Evolutionary conservation across 1,284 basidiomycete species (phyloP), one percentile per base, ranked within the genome.

Genomic region (Leccinum colubrinum): DNA sequence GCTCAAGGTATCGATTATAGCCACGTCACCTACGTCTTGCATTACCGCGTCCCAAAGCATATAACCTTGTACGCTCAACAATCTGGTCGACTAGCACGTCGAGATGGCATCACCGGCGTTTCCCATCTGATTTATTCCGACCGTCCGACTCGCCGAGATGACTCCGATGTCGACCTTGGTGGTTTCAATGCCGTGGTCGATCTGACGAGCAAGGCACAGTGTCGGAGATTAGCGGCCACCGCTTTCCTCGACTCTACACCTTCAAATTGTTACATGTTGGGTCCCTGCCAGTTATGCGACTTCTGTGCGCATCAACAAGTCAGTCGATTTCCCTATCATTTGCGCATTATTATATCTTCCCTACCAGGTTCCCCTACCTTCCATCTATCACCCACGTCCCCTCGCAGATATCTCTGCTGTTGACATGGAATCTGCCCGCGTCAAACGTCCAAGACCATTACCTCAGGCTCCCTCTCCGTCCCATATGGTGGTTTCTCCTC

Each of bases 1-100:
- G 56, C 62, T 0, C 63, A 64, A 30, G 62, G 62, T 2, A 58
- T 63, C 7, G 22, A 64, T 37, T 64, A 64, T 4, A 4, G 62
- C 4, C 43, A 64, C 41, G 59, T 64, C 4, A 58, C 53, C 0
- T 64, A 63, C n/a, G 48, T 64, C 1, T 1, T 64, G 9, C 62
- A 64, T 17, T 64, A 46, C 12, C 39, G 20, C 0, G 30, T 64
- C 1, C 59, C 59, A 0, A 64, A 56, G 20, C 62, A 64, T 14
- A 52, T 58, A 7, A 64, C 56, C 1, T 22, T 64, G 1, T 25
- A 58, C 30, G 39, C 56, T 17, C 62, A 64, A 60, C 62, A 64
- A 7, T 64, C 62, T 52, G 63, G 61, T 2, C 30, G 39, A 9
- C 54, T 62, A 0, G 48, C 61, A 2, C 30, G 48, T 0, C 9